phyloP scores from a whole-genome alignment of 1,139 yeast genomes.

The Kurtzmaniella quercitrusa region DNA sequence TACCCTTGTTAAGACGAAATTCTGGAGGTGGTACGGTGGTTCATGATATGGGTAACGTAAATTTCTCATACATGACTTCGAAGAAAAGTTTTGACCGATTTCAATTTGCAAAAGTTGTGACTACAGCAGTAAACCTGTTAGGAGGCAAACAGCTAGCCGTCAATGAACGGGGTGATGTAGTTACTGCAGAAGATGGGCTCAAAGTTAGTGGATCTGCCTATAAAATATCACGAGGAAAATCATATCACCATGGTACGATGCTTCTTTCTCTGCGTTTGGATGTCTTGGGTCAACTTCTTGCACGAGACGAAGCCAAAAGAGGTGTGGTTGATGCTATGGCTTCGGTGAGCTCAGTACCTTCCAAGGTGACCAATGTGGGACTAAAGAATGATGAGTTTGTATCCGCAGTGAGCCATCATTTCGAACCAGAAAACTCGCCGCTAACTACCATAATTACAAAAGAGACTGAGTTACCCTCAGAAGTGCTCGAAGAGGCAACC shows the following conservation, averaged over 20 bases:
- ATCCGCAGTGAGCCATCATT: slow-evolving; percentile 34
- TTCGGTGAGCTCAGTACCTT: slow-evolving; percentile 68
- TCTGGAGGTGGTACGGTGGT: slow-evolving; percentile 98
- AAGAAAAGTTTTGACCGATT: slow-evolving; percentile 64
- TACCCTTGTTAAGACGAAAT: slow-evolving; percentile 73
- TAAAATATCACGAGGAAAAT: slow-evolving; percentile 75
- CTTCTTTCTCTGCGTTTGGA: slow-evolving; percentile 62
- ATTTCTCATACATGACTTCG: slow-evolving; percentile 77
- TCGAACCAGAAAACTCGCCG: slow-evolving; percentile 9
- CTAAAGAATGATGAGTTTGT: slow-evolving; percentile 46
- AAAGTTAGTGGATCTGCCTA: slow-evolving; percentile 92
- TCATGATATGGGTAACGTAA: slow-evolving; percentile 89
- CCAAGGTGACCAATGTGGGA: slow-evolving; percentile 67
- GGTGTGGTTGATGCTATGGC: slow-evolving; percentile 55
- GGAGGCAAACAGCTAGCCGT: slow-evolving; percentile 24
- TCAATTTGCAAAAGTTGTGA: slow-evolving; percentile 54
- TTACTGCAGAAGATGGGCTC: slow-evolving; percentile 36
- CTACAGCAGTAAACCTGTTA: slow-evolving; percentile 42
- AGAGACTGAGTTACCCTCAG: slow-evolving; percentile 38
- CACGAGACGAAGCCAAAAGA: slow-evolving; percentile 38
- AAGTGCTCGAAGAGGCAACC: slow-evolving; percentile 38
- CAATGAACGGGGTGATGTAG: slow-evolving; percentile 79
- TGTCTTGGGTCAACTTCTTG: slow-evolving; percentile 53
- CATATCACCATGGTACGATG: slow-evolving; percentile 98
- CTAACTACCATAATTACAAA: slow-evolving; percentile 18